A percentile compares a stretch with the other conserved stretches of the same genome.
Evolutionary conservation across 768 basidiomycete genomes (phyloP).

Genomic region (Podaxis sp.): DNA sequence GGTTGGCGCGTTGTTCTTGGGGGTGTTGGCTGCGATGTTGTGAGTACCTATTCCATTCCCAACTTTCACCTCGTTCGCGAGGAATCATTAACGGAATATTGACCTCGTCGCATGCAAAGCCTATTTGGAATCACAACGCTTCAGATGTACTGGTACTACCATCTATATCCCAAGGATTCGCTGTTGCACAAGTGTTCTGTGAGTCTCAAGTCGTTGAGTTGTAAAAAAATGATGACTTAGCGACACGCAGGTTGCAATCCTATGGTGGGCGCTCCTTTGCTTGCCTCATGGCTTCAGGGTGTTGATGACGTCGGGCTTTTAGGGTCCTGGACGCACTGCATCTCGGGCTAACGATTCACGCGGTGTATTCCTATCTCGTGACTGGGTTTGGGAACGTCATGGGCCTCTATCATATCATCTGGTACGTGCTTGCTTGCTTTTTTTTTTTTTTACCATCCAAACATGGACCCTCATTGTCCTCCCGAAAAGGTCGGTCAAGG

Average conservation of each 20-base stretch:
- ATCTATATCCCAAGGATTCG: constrained; percentile 36
- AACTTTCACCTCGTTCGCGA: background rate
- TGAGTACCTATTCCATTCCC: constrained; percentile 21
- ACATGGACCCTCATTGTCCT: background rate
- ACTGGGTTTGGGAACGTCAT: constrained; percentile 32
- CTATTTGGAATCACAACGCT: constrained; percentile 40
- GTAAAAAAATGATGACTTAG: background rate
- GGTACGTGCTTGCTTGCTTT: constrained; percentile 24
- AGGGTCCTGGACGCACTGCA: constrained; percentile 38
- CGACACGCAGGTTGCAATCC: constrained; percentile 3
- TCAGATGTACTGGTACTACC: constrained; percentile 41
- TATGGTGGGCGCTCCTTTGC: constrained; percentile 5
- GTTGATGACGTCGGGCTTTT: background rate
- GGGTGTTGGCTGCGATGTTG: constrained; percentile 34
- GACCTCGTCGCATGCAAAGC: constrained; percentile 21
- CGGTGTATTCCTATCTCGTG: constrained; percentile 36
- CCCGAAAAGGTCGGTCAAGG: constrained; percentile 33
- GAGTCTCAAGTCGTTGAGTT: background rate
- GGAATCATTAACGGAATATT: background rate
- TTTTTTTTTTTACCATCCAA: background rate
- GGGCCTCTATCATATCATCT: constrained; percentile 27
- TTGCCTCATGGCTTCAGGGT: background rate
- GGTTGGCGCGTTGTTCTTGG: constrained; percentile 37
- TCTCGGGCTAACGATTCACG: constrained; percentile 32
- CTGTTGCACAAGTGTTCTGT: constrained; percentile 37